Conservation (phyloP, 441 rosid genomes). For the Erodium texanum region DNA sequence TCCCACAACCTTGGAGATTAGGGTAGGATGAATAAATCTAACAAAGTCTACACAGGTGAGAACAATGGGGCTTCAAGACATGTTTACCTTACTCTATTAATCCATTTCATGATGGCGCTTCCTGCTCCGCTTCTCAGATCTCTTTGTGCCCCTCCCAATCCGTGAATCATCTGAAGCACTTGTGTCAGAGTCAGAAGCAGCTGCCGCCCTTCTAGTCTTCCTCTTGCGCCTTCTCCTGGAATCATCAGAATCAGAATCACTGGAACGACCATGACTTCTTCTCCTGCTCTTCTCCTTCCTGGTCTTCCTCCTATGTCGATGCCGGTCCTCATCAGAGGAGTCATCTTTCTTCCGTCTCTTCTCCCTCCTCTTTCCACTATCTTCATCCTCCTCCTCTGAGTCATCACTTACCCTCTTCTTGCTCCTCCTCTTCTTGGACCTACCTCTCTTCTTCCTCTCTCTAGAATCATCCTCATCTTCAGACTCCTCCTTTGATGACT, state of each 20-base stretch:
- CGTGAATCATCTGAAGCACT: conserved; percentile 42
- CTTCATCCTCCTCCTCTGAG: conserved; percentile 38
- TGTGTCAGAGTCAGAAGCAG: conserved; percentile 41
- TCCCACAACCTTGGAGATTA: no score
- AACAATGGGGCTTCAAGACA: background rate
- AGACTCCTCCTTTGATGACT: conserved; percentile 27
- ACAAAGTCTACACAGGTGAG: background rate
- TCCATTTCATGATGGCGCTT: conserved; percentile 42
- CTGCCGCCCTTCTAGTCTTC: conserved; percentile 44
- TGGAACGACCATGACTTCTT: conserved; percentile 45
- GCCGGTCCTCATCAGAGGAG: conserved; percentile 41
- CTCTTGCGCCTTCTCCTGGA: conserved; percentile 35
- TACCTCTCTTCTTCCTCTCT: conserved; percentile 57
- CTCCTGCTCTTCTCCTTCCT: conserved; percentile 68
- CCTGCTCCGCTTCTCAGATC: conserved; percentile 46
- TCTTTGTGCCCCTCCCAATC: conserved; percentile 47
- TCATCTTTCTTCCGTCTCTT: conserved; percentile 44
- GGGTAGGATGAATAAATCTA: no score
- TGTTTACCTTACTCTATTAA: conserved; percentile 26
- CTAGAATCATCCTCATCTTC: conserved; percentile 47
- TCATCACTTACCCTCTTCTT: conserved; percentile 33
- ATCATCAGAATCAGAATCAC: conserved; percentile 46
- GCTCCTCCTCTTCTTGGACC: conserved; percentile 43
- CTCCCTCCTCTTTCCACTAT: conserved; percentile 43
- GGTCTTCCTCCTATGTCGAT: conserved; percentile 31